Evolutionary conservation across 441 rosid species (phyloP), one percentile per base, ranked within the genome.

Genomic region (Lepidium campestre): DNA sequence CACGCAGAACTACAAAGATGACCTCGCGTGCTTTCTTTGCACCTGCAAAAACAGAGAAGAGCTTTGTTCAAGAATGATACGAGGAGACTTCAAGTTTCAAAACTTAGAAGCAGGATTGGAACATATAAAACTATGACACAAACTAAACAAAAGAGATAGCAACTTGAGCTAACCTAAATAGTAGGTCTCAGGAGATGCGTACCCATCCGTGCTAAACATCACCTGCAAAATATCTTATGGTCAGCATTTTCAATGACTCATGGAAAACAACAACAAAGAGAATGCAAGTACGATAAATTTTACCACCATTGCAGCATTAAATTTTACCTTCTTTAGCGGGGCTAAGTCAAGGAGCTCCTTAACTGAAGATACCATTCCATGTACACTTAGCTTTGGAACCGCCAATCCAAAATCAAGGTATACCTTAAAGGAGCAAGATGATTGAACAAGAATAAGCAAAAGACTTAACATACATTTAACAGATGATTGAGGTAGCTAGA

Each of bases 161-260:
- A 49, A 59, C 39, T 66, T 70, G 41, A 32, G 80, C 87, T 39
- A 25, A 94, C 99, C 99, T 80, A 91, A 74, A 80, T 81, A 94
- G 83, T 83, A 77, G 60, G 94, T 84, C 77, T 94, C 98, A 39
- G 97, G 99, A 78, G 80, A 83, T 22, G 96, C 99, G 84, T 81
- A 85, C 17, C 93, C 99, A 82, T 94, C 99, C 6, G 86, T 91
- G 79, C 98, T 94, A 86, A 91, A 91, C 99, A 94, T 94, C 59
- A 94, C 91, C 99, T 94, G 88, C 75, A 86, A 74, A 11, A 5
- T 72, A 48, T 76, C 57, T 71, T 20, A 52, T 31, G 41, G 73
- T 75, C 44, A 73, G 29, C 27, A 67, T 70, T 56, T 10, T 7
- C n/a, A 22, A 6, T 9, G 25, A 59, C 52, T 20, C 45, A 59